Conservation (phyloP, 2,329 filamentous ascomycete genomes). For the Decorospora gaudefroyi region DNA sequence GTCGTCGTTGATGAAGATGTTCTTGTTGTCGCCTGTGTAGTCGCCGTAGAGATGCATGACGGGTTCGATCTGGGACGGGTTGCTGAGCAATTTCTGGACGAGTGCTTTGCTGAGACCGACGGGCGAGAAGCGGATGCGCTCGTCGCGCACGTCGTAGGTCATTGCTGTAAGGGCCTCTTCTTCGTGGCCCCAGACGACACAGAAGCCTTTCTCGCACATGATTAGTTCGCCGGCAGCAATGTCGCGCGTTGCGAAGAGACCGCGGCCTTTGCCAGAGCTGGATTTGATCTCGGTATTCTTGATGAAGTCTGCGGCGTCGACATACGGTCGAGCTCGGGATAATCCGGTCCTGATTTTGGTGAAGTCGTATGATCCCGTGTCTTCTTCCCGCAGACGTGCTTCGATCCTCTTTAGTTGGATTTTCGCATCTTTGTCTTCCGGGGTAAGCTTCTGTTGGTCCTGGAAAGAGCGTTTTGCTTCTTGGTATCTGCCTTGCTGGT, state of each 20-base stretch:
- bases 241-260: constrained; percentile 56
- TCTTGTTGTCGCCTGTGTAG: constrained; percentile 49
- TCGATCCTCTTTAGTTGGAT: constrained; percentile 26
- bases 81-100: constrained; percentile 56
- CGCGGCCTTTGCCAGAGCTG: constrained; percentile 52
- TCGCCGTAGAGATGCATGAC: constrained; percentile 43
- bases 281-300: constrained; percentile 50
- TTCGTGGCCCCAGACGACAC: constrained; percentile 51
- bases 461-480: constrained; percentile 46
- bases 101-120: constrained; percentile 31
- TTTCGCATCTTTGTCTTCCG: constrained; percentile 44
- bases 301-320: constrained; percentile 57
- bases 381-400: constrained; percentile 44
- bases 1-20: constrained; percentile 42
- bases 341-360: constrained; percentile 40
- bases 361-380: constrained; percentile 47
- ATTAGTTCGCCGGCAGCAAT: constrained; percentile 59
- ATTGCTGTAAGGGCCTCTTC: constrained; percentile 50
- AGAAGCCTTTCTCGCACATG: constrained; percentile 62
- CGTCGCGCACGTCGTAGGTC: constrained; percentile 51
- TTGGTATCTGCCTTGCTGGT: constrained; percentile 49
- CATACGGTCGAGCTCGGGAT: constrained; percentile 50
- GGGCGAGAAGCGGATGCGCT: constrained; percentile 32
- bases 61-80: constrained; percentile 43
- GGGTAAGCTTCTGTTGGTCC: constrained; percentile 37